These are phyloP conservation scores for Pythium dissimile DNA, from an alignment of 352 stramenopile species.

Conservation along the genomic window DNA sequence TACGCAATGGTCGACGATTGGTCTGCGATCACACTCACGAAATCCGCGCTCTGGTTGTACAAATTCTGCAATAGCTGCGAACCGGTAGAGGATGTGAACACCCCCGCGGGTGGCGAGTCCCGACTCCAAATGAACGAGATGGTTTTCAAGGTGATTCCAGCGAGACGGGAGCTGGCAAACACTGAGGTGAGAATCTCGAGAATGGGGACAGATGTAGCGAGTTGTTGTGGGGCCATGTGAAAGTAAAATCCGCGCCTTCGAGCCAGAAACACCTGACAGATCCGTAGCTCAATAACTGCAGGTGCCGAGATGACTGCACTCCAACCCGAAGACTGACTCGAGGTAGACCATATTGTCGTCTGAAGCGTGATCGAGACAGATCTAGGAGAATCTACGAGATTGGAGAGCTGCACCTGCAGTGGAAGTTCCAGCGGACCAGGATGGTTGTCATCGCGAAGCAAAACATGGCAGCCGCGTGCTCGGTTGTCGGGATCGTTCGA, in stretches of 20 bases:
- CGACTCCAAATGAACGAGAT: conserved; percentile 11
- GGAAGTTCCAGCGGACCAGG: conserved; percentile 2
- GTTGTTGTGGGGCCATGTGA: not conserved
- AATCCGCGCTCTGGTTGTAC: conserved; percentile 13
- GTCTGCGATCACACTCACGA: not conserved
- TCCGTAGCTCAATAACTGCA: conserved; percentile 6
- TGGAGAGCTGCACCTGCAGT: conserved; percentile 15
- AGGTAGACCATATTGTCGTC: not conserved
- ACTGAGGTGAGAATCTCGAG: not conserved
- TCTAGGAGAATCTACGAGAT: not conserved
- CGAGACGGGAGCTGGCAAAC: not conserved
- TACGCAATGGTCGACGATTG: not conserved
- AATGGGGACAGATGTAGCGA: not conserved
- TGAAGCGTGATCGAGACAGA: conserved; percentile 8
- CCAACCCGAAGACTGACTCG: not conserved
- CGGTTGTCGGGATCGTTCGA: not conserved
- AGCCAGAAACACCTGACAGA: conserved; percentile 11
- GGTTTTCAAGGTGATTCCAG: not conserved
- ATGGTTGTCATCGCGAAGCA: conserved; percentile 8
- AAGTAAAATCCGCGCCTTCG: conserved; percentile 12
- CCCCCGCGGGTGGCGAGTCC: not conserved
- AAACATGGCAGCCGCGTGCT: conserved; percentile 14
- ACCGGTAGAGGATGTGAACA: not conserved
- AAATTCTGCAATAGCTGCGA: not conserved
- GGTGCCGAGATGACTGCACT: not conserved